Conservation (phyloP, 768 basidiomycete genomes). For the Tricholoma furcatifolium region DNA sequence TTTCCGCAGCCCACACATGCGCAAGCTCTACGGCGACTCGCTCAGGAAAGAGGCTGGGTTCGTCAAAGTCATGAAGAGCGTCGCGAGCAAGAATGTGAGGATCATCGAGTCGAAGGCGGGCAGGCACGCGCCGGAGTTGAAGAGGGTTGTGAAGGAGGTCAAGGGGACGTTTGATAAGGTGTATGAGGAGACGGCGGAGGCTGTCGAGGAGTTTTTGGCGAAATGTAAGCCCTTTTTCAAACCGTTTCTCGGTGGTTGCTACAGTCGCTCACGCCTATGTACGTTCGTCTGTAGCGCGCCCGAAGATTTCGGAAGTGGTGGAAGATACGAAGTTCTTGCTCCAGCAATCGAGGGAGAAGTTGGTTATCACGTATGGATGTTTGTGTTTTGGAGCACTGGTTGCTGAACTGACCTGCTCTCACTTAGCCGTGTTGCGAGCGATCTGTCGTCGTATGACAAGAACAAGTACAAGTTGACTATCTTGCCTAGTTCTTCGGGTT, state of each 20-base stretch:
- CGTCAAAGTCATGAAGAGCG: conserved; percentile 95
- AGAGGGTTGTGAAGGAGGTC: conserved; percentile 80
- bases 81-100: conserved; percentile 80
- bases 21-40: conserved; percentile 89
- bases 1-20: conserved; percentile 89
- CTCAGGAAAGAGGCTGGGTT: conserved; percentile 96
- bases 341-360: conserved; percentile 85
- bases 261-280: conserved; percentile 7
- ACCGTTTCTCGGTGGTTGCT: no score
- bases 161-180: conserved; percentile 95
- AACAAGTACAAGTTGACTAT: conserved; percentile 74
- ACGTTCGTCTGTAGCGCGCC: conserved; percentile 58
- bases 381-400: background rate
- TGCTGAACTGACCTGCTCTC: conserved; percentile 2
- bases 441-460: conserved; percentile 77
- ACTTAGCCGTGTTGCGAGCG: conserved; percentile 74
- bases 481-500: conserved; percentile 48
- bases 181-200: conserved; percentile 90
- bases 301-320: conserved; percentile 84
- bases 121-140: conserved; percentile 81
- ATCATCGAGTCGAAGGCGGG: conserved; percentile 74
- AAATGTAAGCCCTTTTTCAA: conserved; percentile 62
- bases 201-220: conserved; percentile 89
- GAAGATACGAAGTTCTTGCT: conserved; percentile 91
- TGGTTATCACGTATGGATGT: conserved; percentile 83